phyloP scores from a whole-genome alignment of 169 alveolate species.

The Plasmodium coatneyi region DNA sequence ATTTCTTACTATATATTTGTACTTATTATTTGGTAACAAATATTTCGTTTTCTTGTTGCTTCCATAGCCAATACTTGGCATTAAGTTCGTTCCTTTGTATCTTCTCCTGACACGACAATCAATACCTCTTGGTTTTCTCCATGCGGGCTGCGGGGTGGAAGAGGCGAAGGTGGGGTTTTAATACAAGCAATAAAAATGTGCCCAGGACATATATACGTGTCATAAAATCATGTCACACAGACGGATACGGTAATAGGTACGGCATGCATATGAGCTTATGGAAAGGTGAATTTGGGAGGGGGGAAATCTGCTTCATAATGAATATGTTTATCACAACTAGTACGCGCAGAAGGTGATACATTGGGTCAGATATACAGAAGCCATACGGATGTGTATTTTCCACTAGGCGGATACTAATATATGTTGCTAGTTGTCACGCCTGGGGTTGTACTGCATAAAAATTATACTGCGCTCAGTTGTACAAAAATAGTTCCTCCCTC shows the following conservation, averaged over 20 bases:
- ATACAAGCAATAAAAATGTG: background rate
- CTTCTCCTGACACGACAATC: constrained; percentile 97
- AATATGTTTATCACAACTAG: background rate
- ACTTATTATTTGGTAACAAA: constrained; percentile 94
- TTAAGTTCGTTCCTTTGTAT: constrained; percentile 94
- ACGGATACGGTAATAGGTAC: background rate
- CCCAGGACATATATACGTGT: background rate
- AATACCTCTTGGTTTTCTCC: constrained; percentile 99
- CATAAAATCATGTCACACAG: background rate
- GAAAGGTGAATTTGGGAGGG: background rate
- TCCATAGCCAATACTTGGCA: constrained; percentile 98
- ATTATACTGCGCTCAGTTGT: background rate
- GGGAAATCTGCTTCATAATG: background rate
- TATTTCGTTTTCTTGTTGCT: constrained; percentile 94
- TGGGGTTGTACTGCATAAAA: background rate
- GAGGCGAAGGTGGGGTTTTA: background rate
- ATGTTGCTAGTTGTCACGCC: background rate
- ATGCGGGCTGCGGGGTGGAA: constrained; percentile 83
- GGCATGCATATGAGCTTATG: background rate
- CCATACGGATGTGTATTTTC: background rate
- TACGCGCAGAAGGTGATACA: background rate
- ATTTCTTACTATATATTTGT: constrained; percentile 92
- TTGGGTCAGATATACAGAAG: background rate
- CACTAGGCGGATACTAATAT: background rate
- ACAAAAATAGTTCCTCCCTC: background rate